These are phyloP conservation scores for Penicillium lividum DNA, from an alignment of 495 filamentous ascomycete genomes.

Conservation along the genomic window DNA sequence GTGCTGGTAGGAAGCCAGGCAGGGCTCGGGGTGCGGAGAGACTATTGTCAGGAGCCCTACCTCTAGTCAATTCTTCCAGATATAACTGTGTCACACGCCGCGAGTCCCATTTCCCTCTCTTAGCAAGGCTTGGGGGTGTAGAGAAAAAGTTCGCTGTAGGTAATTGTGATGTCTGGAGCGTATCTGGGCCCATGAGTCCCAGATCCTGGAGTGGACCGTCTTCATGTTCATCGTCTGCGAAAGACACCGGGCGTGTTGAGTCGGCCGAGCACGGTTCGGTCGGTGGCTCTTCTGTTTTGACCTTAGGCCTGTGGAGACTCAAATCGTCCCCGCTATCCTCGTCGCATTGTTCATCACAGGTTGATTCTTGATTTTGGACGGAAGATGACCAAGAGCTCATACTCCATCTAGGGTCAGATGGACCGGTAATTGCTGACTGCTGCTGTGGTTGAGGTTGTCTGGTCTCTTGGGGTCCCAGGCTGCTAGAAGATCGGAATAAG, in stretches of 20 bases:
- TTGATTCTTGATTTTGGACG: slow-evolving; percentile 39
- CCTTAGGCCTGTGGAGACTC: slow-evolving; percentile 2
- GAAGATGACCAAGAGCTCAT: slow-evolving; percentile 57
- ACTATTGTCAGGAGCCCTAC: slow-evolving; percentile 3
- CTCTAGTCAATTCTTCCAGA: slow-evolving; percentile 50
- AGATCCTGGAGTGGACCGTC: slow-evolving; percentile 26
- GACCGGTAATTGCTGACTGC: slow-evolving; percentile 15
- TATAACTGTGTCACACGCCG: slow-evolving; percentile 56
- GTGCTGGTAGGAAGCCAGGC: neutral
- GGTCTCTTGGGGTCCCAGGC: slow-evolving; percentile 34
- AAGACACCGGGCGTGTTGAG: slow-evolving; percentile 32
- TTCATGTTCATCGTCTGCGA: slow-evolving; percentile 17
- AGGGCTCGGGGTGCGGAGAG: neutral
- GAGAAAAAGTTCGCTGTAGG: slow-evolving; percentile 19
- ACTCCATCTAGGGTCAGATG: slow-evolving; percentile 46
- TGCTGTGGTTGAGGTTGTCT: slow-evolving; percentile 21
- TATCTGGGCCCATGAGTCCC: slow-evolving; percentile 21
- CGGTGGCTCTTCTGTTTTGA: neutral
- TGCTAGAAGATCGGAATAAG: slow-evolving; percentile 36
- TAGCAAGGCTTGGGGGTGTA: slow-evolving; percentile 46
- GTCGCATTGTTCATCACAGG: slow-evolving; percentile 39
- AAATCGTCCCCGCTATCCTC: slow-evolving; percentile 27
- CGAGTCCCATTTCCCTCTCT: slow-evolving; percentile 55
- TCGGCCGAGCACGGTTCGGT: slow-evolving; percentile 14
- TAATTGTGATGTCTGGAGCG: slow-evolving; percentile 14